Conservation (phyloP, 441 rosid genomes). For the Eutrema salsugineum region DNA sequence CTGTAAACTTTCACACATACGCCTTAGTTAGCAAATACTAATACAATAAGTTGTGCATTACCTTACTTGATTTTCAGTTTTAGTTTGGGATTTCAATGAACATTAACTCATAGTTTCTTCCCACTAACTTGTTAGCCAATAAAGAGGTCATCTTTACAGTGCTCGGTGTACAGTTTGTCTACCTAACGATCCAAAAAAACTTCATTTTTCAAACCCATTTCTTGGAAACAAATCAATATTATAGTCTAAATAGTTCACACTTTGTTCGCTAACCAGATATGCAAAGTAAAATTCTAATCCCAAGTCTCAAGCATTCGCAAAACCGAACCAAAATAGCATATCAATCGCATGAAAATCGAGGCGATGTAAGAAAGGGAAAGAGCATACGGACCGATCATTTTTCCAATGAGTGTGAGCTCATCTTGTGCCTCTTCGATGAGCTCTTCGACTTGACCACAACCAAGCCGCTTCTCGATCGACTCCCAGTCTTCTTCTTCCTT, state of each 20-base stretch:
- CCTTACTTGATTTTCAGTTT: background rate
- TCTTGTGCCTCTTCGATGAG: slow-evolving; percentile 87
- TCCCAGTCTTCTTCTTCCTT: slow-evolving; percentile 80
- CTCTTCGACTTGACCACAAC: slow-evolving; percentile 95
- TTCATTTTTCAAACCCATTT: background rate
- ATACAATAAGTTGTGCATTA: slow-evolving; percentile 1
- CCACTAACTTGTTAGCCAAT: background rate
- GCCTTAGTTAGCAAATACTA: background rate
- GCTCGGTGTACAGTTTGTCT: background rate
- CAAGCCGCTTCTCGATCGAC: slow-evolving; percentile 70
- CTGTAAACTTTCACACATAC: background rate
- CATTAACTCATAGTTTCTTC: background rate
- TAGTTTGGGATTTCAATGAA: background rate
- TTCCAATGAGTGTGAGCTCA: slow-evolving; percentile 74
- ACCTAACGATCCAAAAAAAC: background rate
- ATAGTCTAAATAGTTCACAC: background rate
- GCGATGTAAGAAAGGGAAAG: background rate
- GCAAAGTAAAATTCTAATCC: background rate
- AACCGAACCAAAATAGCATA: background rate
- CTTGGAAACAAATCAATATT: background rate
- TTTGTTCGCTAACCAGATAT: background rate
- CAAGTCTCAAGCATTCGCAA: background rate
- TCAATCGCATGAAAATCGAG: background rate
- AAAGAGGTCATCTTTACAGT: background rate
- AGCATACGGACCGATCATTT: slow-evolving; percentile 74